These are phyloP conservation scores for Malus hybrid DNA, from an alignment of 331 rosid genomes.

Conservation along the genomic window DNA sequence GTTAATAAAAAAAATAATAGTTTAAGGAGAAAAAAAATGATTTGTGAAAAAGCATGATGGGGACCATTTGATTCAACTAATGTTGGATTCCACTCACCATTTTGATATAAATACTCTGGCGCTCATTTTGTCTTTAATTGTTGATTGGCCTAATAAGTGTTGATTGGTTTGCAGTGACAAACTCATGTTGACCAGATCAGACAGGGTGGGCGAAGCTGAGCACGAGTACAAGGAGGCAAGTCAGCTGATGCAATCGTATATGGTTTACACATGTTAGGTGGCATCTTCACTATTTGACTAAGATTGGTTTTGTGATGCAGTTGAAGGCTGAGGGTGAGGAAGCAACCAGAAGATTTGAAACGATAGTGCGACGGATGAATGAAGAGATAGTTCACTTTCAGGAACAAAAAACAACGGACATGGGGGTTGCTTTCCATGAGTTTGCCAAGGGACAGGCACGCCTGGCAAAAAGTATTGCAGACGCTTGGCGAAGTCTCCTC, in stretches of 20 bases:
- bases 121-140: neutral
- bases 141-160: neutral
- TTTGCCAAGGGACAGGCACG: conserved; percentile 95
- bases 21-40: no score
- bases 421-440: conserved; percentile 95
- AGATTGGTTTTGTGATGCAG: conserved; percentile 46
- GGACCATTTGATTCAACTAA: neutral
- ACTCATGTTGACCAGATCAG: conserved; percentile 80
- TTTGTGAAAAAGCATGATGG: neutral
- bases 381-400: conserved; percentile 87
- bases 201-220: conserved; percentile 81
- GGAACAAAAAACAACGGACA: conserved; percentile 79
- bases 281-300: conserved; percentile 6
- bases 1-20: neutral
- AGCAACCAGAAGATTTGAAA: conserved; percentile 72
- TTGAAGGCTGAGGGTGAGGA: conserved; percentile 91
- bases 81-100: neutral
- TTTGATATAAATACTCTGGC: neutral
- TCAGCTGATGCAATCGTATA: conserved; percentile 5
- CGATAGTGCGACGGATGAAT: conserved; percentile 69
- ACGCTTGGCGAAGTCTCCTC: conserved; percentile 90
- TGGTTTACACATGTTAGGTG: neutral
- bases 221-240: conserved; percentile 83
- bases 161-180: conserved; percentile 57
- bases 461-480: conserved; percentile 71